phyloP scores from a whole-genome alignment of 805 yeast species.

The Myxozyma vanderwaltii region DNA sequence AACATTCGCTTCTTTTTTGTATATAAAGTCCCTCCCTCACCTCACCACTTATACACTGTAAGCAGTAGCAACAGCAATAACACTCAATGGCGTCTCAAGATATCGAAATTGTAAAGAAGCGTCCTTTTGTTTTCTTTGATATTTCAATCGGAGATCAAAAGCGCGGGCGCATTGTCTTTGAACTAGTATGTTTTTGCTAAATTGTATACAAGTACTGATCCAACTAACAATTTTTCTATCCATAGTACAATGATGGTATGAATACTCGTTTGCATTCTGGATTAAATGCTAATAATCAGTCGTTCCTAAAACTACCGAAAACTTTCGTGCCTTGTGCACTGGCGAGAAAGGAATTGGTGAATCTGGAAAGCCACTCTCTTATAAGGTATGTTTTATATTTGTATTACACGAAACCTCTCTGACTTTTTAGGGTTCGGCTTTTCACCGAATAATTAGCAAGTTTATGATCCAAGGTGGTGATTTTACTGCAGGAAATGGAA shows the following conservation, averaged over 20 bases:
- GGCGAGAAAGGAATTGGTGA: slow-evolving; percentile 76
- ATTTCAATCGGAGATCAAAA: slow-evolving; percentile 69
- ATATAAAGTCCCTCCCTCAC: too few species aligned
- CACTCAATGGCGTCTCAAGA: slow-evolving; percentile 7
- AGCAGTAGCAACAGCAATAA: too few species aligned
- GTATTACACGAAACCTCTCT: too few species aligned
- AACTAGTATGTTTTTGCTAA: slow-evolving; percentile 48
- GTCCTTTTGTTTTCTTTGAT: slow-evolving; percentile 73
- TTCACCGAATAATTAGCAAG: slow-evolving; percentile 83
- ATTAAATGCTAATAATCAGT: slow-evolving; percentile 87
- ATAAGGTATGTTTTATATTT: slow-evolving; percentile 39
- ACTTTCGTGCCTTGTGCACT: slow-evolving; percentile 83
- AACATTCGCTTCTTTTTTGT: slow-evolving; percentile 1
- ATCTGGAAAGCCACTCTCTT: slow-evolving; percentile 66
- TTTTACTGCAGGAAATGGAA: slow-evolving; percentile 55
- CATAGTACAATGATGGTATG: slow-evolving; percentile 24
- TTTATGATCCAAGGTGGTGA: slow-evolving; percentile 92
- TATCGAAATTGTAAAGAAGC: slow-evolving; percentile 1
- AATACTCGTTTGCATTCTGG: too few species aligned
- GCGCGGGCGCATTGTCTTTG: slow-evolving; percentile 77
- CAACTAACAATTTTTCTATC: not conserved
- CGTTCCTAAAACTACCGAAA: slow-evolving; percentile 86
- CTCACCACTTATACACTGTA: not conserved
- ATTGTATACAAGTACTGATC: not conserved
- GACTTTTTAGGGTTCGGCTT: slow-evolving; percentile 74